phyloP scores from a whole-genome alignment of 2,329 filamentous ascomycete genomes.

The Thelonectria olida region DNA sequence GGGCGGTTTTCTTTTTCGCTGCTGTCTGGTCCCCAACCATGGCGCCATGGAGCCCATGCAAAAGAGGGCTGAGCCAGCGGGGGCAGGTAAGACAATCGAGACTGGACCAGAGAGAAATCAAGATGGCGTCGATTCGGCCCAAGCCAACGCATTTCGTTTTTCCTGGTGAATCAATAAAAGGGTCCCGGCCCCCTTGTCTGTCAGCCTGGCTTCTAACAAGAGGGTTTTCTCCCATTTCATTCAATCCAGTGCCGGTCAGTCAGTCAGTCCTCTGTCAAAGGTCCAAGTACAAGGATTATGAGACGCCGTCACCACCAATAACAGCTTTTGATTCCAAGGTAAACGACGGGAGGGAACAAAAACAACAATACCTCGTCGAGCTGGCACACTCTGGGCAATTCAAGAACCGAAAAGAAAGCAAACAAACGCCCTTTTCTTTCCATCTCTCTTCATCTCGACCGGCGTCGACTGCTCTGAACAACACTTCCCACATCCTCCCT shows the following conservation, averaged over 20 bases:
- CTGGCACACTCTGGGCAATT: slow-evolving; percentile 19
- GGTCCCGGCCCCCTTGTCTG: neutral
- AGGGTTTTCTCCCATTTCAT: too few species aligned
- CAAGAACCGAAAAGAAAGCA: slow-evolving; percentile 13
- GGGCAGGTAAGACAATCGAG: too few species aligned
- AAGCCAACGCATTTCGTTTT: too few species aligned
- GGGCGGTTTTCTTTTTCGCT: neutral
- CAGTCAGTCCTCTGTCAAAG: too few species aligned
- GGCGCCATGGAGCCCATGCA: slow-evolving; percentile 31
- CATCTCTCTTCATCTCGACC: neutral
- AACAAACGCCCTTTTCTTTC: neutral
- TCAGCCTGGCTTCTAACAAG: neutral
- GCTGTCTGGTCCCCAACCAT: slow-evolving; percentile 28
- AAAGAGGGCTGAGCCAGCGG: slow-evolving; percentile 39
- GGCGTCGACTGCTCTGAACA: slow-evolving; percentile 9
- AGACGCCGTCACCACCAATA: slow-evolving; percentile 2
- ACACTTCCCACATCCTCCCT: neutral
- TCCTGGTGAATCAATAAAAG: slow-evolving; percentile 22
- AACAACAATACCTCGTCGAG: slow-evolving; percentile 23
- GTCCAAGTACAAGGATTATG: slow-evolving; percentile 3
- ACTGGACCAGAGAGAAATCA: slow-evolving; percentile 18
- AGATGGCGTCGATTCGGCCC: slow-evolving; percentile 17
- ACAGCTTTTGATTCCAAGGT: slow-evolving; percentile 16
- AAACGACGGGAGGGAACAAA: neutral
- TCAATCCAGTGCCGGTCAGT: too few species aligned